phyloP scores from a whole-genome alignment of 148 eudicot species.

The Tetragonia tetragonoides region DNA sequence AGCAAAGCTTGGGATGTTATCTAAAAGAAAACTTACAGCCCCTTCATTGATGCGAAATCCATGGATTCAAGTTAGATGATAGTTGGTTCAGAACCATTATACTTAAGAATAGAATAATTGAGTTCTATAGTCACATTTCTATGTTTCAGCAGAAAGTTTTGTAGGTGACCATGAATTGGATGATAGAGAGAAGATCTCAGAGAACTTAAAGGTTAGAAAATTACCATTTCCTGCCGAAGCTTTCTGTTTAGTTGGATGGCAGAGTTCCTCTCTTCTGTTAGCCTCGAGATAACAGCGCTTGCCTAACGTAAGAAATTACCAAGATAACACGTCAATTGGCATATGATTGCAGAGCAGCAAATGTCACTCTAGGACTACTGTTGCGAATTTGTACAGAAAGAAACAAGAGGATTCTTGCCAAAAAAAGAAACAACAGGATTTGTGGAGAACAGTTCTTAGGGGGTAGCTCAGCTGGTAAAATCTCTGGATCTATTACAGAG shows the following conservation, averaged over 20 bases:
- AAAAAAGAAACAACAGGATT: too few relatives aligned
- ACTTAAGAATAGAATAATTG: too few relatives aligned
- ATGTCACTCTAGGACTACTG: neutral
- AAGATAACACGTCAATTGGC: neutral
- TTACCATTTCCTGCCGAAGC: constrained; percentile 84
- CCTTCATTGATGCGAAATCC: too few relatives aligned
- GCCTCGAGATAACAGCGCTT: constrained; percentile 52
- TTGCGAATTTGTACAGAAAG: neutral
- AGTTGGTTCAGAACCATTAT: too few relatives aligned
- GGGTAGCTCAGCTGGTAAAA: too few relatives aligned
- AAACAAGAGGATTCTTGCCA: neutral
- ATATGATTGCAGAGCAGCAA: neutral
- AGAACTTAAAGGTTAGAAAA: constrained; percentile 5
- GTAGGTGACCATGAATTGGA: neutral
- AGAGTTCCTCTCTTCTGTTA: constrained; percentile 65
- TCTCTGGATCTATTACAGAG: too few relatives aligned
- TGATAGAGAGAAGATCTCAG: neutral
- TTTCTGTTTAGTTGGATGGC: constrained; percentile 58
- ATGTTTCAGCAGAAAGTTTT: neutral
- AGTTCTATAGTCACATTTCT: too few relatives aligned
- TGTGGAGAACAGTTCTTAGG: too few relatives aligned
- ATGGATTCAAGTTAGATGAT: too few relatives aligned
- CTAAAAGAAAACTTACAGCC: too few relatives aligned
- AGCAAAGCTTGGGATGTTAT: too few relatives aligned
- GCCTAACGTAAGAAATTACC: constrained; percentile 39